phyloP scores from a whole-genome alignment of 2,329 filamentous ascomycete genomes.

The Paraphaeosphaeria minitans region DNA sequence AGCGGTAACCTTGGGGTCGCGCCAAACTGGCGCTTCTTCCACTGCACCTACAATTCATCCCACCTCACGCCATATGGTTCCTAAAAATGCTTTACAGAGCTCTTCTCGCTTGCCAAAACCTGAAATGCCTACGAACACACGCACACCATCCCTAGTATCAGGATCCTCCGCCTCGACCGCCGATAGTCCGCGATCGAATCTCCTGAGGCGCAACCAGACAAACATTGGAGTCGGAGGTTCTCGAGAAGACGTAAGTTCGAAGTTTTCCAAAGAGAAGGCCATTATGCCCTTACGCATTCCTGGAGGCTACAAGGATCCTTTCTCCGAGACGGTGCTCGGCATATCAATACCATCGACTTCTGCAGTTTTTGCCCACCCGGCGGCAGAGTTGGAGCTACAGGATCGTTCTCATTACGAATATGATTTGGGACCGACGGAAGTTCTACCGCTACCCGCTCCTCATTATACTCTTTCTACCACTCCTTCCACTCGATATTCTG shows the following conservation, averaged over 20 bases:
- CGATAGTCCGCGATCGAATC: conserved; percentile 52
- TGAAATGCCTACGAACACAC: conserved; percentile 41
- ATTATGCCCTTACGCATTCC: conserved; percentile 33
- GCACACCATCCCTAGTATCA: conserved; percentile 56
- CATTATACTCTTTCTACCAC: conserved; percentile 70
- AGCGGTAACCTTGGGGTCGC: conserved; percentile 23
- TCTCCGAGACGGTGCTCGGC: conserved; percentile 51
- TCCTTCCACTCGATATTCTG: conserved; percentile 76
- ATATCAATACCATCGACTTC: conserved; percentile 49
- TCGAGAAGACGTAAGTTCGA: conserved; percentile 42
- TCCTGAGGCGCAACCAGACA: conserved; percentile 53
- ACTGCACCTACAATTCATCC: conserved; percentile 28
- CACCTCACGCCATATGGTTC: conserved; percentile 21
- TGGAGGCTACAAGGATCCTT: conserved; percentile 46
- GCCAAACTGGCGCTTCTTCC: conserved; percentile 29
- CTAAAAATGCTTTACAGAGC: conserved; percentile 30
- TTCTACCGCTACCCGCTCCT: conserved; percentile 71
- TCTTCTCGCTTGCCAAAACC: conserved; percentile 43
- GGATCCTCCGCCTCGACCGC: conserved; percentile 54
- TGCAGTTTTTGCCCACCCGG: conserved; percentile 32
- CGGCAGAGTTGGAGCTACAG: conserved; percentile 31
- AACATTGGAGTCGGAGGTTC: conserved; percentile 43
- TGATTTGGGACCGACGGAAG: conserved; percentile 65
- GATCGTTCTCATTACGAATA: conserved; percentile 33
- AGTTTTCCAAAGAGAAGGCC: conserved; percentile 42